A percentile compares a stretch with the other conserved stretches of the same genome.
phyloP scores from a whole-genome alignment of 768 basidiomycete genomes.

The Russula sp. region DNA sequence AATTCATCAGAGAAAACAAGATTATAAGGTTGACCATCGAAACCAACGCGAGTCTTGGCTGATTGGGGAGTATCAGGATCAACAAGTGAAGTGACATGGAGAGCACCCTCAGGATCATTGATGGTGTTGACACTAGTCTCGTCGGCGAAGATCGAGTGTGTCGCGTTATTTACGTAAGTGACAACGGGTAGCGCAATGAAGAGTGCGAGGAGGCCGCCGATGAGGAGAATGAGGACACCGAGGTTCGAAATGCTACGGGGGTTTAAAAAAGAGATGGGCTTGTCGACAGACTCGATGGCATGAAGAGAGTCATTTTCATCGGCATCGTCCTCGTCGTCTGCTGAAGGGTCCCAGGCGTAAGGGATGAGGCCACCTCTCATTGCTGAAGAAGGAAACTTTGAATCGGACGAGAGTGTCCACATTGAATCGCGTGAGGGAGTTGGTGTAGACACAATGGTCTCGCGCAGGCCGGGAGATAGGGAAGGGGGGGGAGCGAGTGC shows the following conservation, averaged over 20 bases:
- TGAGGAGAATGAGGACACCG: slow-evolving; percentile 59
- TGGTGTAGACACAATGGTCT: slow-evolving; percentile 49
- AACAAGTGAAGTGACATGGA: slow-evolving; percentile 56
- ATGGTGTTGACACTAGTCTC: slow-evolving; percentile 52
- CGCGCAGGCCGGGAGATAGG: slow-evolving; percentile 33
- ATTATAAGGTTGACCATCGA: slow-evolving; percentile 65
- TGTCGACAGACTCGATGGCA: slow-evolving; percentile 46
- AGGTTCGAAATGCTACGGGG: slow-evolving; percentile 66
- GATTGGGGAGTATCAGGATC: slow-evolving; percentile 65
- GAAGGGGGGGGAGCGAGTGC: slow-evolving; percentile 39
- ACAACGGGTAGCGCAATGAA: slow-evolving; percentile 84
- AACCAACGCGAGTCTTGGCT: slow-evolving; percentile 63
- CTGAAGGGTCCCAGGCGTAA: slow-evolving; percentile 66
- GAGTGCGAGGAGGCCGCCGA: slow-evolving; percentile 59
- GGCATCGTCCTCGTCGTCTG: slow-evolving; percentile 51
- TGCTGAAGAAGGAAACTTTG: slow-evolving; percentile 59
- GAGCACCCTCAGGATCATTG: slow-evolving; percentile 44
- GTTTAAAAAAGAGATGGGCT: slow-evolving; percentile 40
- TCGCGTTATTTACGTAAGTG: slow-evolving; percentile 45
- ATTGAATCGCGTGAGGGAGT: slow-evolving; percentile 49
- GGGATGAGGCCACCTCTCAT: slow-evolving; percentile 49
- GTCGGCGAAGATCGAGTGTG: slow-evolving; percentile 47
- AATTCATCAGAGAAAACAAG: slow-evolving; percentile 70
- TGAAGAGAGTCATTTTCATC: slow-evolving; percentile 80
- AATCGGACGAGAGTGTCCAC: slow-evolving; percentile 50